Conservation (phyloP, 768 basidiomycete species). For the Harrya chromipes region DNA sequence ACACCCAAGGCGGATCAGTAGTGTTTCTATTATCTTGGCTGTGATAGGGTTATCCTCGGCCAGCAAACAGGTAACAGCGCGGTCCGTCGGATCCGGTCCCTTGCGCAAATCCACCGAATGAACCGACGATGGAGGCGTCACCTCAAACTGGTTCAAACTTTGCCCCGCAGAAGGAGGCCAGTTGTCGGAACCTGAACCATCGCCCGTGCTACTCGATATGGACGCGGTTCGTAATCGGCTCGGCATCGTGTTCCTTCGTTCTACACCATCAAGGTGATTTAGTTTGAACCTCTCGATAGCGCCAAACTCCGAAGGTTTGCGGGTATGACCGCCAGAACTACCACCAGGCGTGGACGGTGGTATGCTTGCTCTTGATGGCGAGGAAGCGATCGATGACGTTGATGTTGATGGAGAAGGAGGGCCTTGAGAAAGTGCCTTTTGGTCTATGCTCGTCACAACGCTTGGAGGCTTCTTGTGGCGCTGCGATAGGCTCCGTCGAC, state of each 20-base stretch:
- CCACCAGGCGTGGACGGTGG: constrained; percentile 72
- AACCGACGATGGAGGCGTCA: constrained; percentile 80
- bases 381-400: constrained; percentile 87
- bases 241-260: constrained; percentile 81
- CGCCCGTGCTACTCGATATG: constrained; percentile 77
- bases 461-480: constrained; percentile 77
- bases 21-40: constrained; percentile 93
- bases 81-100: constrained; percentile 75
- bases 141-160: constrained; percentile 50
- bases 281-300: constrained; percentile 87
- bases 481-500: constrained; percentile 80
- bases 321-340: constrained; percentile 51
- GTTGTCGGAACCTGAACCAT: constrained; percentile 73
- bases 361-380: constrained; percentile 73
- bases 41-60: constrained; percentile 99
- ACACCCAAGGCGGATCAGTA: constrained; percentile 91
- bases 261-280: constrained; percentile 71
- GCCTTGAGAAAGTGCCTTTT: constrained; percentile 60
- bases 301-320: constrained; percentile 89
- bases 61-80: constrained; percentile 89
- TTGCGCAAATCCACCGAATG: constrained; percentile 78
- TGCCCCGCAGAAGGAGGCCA: constrained; percentile 61
- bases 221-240: constrained; percentile 86
- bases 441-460: constrained; percentile 68
- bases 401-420: constrained; percentile 93